Evolutionary conservation across 208 protist species (phyloP).

Genomic region (Vickermania ingenoplastis): DNA sequence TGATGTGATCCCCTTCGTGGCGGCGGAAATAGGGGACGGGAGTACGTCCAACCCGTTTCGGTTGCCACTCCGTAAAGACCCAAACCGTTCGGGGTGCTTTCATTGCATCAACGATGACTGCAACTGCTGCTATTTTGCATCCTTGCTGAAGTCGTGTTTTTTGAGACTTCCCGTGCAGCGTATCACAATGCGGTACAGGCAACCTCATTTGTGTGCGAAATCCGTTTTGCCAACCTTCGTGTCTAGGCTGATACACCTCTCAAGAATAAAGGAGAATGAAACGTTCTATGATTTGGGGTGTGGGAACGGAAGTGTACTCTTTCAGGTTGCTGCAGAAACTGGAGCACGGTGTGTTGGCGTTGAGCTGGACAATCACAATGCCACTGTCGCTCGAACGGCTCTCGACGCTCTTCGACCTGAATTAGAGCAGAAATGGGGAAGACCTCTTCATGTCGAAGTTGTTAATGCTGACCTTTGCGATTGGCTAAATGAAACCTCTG

Average conservation of each 20-base stretch:
- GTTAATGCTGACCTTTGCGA: conserved; percentile 57
- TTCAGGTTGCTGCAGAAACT: conserved; percentile 69
- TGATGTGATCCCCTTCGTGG: too few relatives aligned
- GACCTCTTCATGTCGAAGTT: conserved; percentile 44
- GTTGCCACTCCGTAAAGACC: conserved; percentile 24
- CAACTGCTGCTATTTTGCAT: conserved; percentile 35
- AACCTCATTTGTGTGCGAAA: conserved; percentile 73
- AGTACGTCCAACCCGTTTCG: conserved; percentile 32
- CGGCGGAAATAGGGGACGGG: conserved; percentile 24
- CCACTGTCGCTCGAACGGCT: conserved; percentile 36
- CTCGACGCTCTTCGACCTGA: conserved; percentile 36
- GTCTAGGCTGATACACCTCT: conserved; percentile 35
- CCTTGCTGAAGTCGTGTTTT: conserved; percentile 37
- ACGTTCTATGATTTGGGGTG: conserved; percentile 79
- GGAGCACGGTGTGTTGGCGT: conserved; percentile 68
- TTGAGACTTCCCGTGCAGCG: conserved; percentile 30
- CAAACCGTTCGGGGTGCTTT: conserved; percentile 40
- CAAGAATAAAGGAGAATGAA: conserved; percentile 22
- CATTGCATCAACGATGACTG: conserved; percentile 41
- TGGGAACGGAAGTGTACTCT: conserved; percentile 81
- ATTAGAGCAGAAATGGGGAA: conserved; percentile 30
- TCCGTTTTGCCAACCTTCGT: conserved; percentile 79
- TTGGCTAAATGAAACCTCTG: not conserved
- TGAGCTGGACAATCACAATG: conserved; percentile 64
- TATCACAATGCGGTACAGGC: conserved; percentile 23